Percentiles rank a stretch among this genome's conserved stretches.
Conservation (phyloP, 2,329 filamentous ascomycete species). For the Plenodomus tracheiphilus region DNA sequence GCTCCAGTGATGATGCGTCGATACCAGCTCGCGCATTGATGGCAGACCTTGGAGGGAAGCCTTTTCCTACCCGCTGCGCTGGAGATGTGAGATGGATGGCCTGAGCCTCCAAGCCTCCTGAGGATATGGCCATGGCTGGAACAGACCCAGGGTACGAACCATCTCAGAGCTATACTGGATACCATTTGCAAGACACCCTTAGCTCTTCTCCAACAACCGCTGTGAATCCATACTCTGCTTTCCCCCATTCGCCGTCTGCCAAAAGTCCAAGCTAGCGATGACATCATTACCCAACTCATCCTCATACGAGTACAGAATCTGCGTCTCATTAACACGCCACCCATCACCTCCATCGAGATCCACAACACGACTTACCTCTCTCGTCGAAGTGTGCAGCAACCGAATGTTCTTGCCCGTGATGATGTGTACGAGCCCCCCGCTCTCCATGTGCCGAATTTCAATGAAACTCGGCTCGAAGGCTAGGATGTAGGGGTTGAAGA, state of each 20-base stretch:
- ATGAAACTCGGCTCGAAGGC: slow-evolving; percentile 98
- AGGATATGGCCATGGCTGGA: too few relatives aligned
- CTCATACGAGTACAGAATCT: slow-evolving; percentile 98
- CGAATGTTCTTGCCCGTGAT: slow-evolving; percentile 95
- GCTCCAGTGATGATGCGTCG: too few relatives aligned
- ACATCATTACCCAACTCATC: slow-evolving; percentile 93
- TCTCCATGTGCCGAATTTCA: slow-evolving; percentile 94
- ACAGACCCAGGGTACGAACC: too few relatives aligned
- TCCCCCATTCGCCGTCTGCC: slow-evolving; percentile 54
- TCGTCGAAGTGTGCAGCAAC: slow-evolving; percentile 95
- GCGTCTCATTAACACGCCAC: slow-evolving; percentile 10
- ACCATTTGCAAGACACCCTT: slow-evolving; percentile 1
- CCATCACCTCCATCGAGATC: not conserved
- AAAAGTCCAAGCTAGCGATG: slow-evolving; percentile 95
- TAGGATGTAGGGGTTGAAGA: slow-evolving; percentile 95
- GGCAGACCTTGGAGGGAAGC: too few relatives aligned
- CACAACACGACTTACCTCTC: slow-evolving; percentile 68
- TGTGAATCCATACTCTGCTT: slow-evolving; percentile 33
- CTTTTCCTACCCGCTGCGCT: too few relatives aligned
- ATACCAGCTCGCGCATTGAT: too few relatives aligned
- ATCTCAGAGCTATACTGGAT: too few relatives aligned
- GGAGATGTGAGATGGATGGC: too few relatives aligned
- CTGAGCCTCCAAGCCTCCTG: too few relatives aligned
- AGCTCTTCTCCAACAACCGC: slow-evolving; percentile 32
- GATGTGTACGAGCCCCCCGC: slow-evolving; percentile 86